These are phyloP conservation scores for Pleurotus pulmonarius DNA, from an alignment of 768 basidiomycete species.

Conservation along the genomic window DNA sequence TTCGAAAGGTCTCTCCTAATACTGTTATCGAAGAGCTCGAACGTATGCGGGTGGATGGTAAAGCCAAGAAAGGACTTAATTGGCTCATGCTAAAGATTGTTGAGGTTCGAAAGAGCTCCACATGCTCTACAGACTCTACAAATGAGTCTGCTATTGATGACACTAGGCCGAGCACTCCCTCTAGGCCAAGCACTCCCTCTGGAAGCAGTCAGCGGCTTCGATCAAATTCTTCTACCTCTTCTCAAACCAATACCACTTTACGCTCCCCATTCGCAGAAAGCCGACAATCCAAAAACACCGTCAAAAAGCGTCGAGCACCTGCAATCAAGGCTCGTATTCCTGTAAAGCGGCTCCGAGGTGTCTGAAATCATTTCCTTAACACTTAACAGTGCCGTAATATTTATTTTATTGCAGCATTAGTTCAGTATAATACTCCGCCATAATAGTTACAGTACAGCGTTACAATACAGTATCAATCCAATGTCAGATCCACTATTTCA, in stretches of 20 bases:
- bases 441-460: not conserved
- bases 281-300: not conserved
- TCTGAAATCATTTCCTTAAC: not conserved
- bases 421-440: not conserved
- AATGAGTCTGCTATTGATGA: too few relatives aligned
- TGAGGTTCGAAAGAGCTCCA: not conserved
- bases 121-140: not conserved
- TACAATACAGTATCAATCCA: not conserved
- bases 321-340: not conserved
- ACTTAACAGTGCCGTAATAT: not conserved
- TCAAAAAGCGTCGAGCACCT: not conserved
- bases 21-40: not conserved
- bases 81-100: not conserved
- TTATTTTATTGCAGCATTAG: not conserved
- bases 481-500: not conserved
- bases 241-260: not conserved
- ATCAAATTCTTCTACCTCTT: too few relatives aligned
- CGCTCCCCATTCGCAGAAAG: not conserved
- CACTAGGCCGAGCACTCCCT: too few relatives aligned
- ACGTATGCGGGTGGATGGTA: not conserved
- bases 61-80: not conserved
- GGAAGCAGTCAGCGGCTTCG: not conserved
- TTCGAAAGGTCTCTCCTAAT: not conserved
- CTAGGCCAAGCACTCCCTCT: too few relatives aligned
- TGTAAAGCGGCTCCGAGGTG: not conserved